phyloP scores from a whole-genome alignment of 176 grass and related monocot species.

The Eragrostis curvula region DNA sequence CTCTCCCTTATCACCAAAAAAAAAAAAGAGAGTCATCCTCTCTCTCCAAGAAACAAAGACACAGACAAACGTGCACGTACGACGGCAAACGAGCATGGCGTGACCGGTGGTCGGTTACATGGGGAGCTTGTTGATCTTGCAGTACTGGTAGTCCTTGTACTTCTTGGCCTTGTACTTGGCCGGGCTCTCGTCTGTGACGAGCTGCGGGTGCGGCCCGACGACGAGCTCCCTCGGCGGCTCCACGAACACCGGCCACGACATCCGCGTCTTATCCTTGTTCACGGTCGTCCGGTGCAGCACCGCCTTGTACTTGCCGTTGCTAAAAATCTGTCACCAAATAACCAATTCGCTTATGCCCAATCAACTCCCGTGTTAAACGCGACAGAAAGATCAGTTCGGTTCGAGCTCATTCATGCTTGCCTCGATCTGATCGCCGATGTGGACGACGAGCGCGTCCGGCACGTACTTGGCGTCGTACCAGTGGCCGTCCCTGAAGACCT shows the following conservation, averaged over 20 bases:
- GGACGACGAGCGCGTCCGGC: slow-evolving; percentile 66
- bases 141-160: slow-evolving; percentile 81
- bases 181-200: slow-evolving; percentile 44
- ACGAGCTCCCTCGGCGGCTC: slow-evolving; percentile 54
- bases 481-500: slow-evolving; percentile 60
- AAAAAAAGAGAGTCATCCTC: too few relatives aligned
- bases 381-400: too few relatives aligned
- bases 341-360: background rate
- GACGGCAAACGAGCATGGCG: background rate
- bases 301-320: slow-evolving; percentile 83
- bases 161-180: slow-evolving; percentile 80
- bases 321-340: slow-evolving; percentile 52
- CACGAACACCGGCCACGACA: slow-evolving; percentile 89
- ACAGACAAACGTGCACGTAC: background rate
- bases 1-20: too few relatives aligned
- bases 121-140: slow-evolving; percentile 87
- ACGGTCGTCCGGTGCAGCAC: slow-evolving; percentile 74
- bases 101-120: slow-evolving; percentile 35
- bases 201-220: slow-evolving; percentile 61
- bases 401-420: background rate
- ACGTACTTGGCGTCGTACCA: slow-evolving; percentile 70
- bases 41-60: too few relatives aligned
- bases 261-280: slow-evolving; percentile 66
- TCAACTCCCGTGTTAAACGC: background rate
- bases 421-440: slow-evolving; percentile 87